A percentile compares a stretch with the other conserved stretches of the same genome.
Evolutionary conservation across 2,329 filamentous ascomycete species (phyloP).

Genomic region (Diaporthe vexans): DNA sequence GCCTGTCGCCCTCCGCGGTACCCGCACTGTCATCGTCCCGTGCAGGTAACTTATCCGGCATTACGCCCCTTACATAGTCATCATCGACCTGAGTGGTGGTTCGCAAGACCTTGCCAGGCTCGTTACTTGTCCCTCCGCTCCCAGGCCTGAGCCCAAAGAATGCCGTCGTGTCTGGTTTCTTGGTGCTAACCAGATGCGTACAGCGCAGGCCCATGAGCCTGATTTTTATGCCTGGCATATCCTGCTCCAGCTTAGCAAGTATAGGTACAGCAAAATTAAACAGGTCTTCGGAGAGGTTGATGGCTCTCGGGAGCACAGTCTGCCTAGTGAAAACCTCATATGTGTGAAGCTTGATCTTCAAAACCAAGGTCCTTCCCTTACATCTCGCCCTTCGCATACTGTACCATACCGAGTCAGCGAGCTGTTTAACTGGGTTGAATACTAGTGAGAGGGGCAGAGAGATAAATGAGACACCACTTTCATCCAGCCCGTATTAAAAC

Average conservation of each 20-base stretch:
- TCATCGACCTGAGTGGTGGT: conserved; percentile 46
- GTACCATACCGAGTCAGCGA: neutral
- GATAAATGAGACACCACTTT: neutral
- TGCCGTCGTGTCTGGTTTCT: conserved; percentile 80
- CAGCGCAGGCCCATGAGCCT: conserved; percentile 91
- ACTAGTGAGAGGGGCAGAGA: neutral
- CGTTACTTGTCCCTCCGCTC: conserved; percentile 35
- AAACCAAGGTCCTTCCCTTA: conserved; percentile 89
- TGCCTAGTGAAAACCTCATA: conserved; percentile 94
- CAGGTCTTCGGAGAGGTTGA: conserved; percentile 82
- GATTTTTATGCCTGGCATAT: conserved; percentile 83
- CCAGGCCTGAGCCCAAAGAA: conserved; percentile 80
- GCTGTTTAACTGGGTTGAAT: too few species aligned
- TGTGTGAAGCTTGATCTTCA: conserved; percentile 95
- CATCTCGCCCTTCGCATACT: conserved; percentile 79
- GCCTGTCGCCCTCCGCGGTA: conserved; percentile 67
- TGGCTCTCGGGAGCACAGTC: conserved; percentile 78
- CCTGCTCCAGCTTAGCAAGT: conserved; percentile 85
- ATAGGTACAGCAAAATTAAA: conserved; percentile 88
- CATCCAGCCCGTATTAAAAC: neutral
- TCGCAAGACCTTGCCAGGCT: conserved; percentile 39
- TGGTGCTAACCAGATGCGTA: conserved; percentile 88
- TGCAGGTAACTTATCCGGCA: conserved; percentile 74
- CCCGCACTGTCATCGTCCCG: conserved; percentile 52
- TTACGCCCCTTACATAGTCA: conserved; percentile 74